Conservation (phyloP, 1,284 basidiomycete species). For the Leccinum pachyderme region DNA sequence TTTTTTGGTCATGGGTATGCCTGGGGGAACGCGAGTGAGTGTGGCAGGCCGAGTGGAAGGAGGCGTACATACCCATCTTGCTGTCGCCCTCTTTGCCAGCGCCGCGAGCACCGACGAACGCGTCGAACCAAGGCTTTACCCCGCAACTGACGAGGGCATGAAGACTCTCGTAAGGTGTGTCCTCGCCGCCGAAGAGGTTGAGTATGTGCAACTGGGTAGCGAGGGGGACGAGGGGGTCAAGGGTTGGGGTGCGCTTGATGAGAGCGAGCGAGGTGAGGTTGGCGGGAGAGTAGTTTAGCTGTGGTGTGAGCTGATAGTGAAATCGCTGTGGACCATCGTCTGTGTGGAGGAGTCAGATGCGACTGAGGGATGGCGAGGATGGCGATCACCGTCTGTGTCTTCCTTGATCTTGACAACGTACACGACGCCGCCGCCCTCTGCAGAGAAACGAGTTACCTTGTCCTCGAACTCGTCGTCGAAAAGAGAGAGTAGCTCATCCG, state of each 20-base stretch:
- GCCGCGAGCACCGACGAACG: conserved; percentile 82
- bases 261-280: conserved; percentile 88
- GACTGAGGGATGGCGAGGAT: conserved; percentile 4
- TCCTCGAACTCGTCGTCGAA: conserved; percentile 77
- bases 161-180: conserved; percentile 92
- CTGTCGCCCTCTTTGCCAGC: conserved; percentile 75
- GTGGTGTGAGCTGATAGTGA: conserved; percentile 68
- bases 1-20: conserved; percentile 31
- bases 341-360: conserved; percentile 28
- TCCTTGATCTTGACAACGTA: conserved; percentile 79
- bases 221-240: conserved; percentile 79
- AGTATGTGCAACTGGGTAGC: conserved; percentile 89
- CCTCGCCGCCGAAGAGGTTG: conserved; percentile 88
- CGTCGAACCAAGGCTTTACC: conserved; percentile 98
- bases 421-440: conserved; percentile 67
- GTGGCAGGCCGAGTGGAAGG: not conserved
- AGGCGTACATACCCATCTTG: conserved; percentile 70
- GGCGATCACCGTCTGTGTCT: conserved; percentile 60
- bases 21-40: conserved; percentile 36
- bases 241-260: conserved; percentile 86
- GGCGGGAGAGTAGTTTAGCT: conserved; percentile 78
- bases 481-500: conserved; percentile 61
- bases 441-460: conserved; percentile 68
- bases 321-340: conserved; percentile 63
- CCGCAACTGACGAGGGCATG: conserved; percentile 96